These are phyloP conservation scores for Botryotinia narcissicola DNA, from an alignment of 2,329 filamentous ascomycete genomes.

Conservation along the genomic window DNA sequence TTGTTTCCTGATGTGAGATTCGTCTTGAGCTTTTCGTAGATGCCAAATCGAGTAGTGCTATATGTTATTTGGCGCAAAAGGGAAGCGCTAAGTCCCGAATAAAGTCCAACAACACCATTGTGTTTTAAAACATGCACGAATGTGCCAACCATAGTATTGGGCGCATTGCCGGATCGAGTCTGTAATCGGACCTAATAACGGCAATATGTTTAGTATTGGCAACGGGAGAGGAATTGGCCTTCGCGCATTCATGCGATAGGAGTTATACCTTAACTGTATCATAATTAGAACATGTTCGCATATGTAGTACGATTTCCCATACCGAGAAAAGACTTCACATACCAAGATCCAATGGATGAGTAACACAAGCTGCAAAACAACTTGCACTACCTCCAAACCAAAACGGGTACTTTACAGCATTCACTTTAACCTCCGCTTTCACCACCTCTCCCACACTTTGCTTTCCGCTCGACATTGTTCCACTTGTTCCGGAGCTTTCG, in stretches of 20 bases:
- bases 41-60: constrained; percentile 91
- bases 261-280: constrained; percentile 34
- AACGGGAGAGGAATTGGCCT: neutral
- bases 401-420: constrained; percentile 62
- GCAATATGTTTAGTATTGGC: constrained; percentile 11
- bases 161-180: constrained; percentile 72
- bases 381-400: constrained; percentile 98
- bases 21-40: constrained; percentile 91
- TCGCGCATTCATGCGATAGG: constrained; percentile 9
- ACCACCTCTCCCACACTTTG: constrained; percentile 16
- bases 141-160: constrained; percentile 80
- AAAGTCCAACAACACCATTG: constrained; percentile 77
- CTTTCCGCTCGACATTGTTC: constrained; percentile 24
- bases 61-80: constrained; percentile 93
- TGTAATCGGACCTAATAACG: constrained; percentile 75
- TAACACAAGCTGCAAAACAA: constrained; percentile 86
- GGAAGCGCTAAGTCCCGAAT: constrained; percentile 88
- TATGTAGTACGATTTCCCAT: neutral
- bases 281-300: constrained; percentile 12
- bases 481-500: constrained; percentile 31
- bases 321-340: constrained; percentile 40
- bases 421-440: constrained; percentile 30
- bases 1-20: constrained; percentile 54
- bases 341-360: constrained; percentile 91
- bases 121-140: constrained; percentile 76